Evolutionary conservation across 176 grass and related monocot genomes (phyloP), one percentile per base, ranked within the genome.

Genomic region (Thinopyrum elongatum): DNA sequence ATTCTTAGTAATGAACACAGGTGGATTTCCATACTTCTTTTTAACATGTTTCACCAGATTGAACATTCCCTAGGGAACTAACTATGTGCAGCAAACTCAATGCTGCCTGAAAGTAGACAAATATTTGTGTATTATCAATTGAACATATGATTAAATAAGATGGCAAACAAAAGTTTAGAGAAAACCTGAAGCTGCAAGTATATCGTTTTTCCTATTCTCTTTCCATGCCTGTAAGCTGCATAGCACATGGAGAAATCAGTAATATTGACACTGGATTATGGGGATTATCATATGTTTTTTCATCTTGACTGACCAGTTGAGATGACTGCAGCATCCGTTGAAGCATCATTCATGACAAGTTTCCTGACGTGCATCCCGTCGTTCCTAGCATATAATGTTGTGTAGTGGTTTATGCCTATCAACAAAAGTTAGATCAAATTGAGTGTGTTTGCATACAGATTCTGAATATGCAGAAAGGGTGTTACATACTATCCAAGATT

Each of bases 401-500:
- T 98, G 73, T 98, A 95, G 84, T 95, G 96, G 87, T 98, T 95
- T 92, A 98, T 93, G 46, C 93, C 92, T 39, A 98, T 46, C 42
- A 46, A 46, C 42, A 46, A 46, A 46, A 46, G 42, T 46, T 46
- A 46, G 11, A 46, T 13, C 42, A 46, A 46, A 46, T 46, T 13
- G 42, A 13, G 10, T 41, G 39, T 41, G 39, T 41, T 41, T 41
- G 39, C 39, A 41, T 41, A 41, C 39, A 41, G 39, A 41, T 41
- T 41, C 39, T 41, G 39, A 41, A 41, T 41, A 41, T 41, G 39
- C 39, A 41, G 39, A 41, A 41, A 41, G 39, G 39, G 39, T 41
- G 39, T 41, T 11, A 41, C 39, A 41, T 11, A 9, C 39, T 41
- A 41, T 41, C 39, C 39, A 41, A 41, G 39, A 41, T 41, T 41